Evolutionary conservation across 1,284 basidiomycete species (phyloP).

Genomic region (Apiotrichum gamsii): DNA sequence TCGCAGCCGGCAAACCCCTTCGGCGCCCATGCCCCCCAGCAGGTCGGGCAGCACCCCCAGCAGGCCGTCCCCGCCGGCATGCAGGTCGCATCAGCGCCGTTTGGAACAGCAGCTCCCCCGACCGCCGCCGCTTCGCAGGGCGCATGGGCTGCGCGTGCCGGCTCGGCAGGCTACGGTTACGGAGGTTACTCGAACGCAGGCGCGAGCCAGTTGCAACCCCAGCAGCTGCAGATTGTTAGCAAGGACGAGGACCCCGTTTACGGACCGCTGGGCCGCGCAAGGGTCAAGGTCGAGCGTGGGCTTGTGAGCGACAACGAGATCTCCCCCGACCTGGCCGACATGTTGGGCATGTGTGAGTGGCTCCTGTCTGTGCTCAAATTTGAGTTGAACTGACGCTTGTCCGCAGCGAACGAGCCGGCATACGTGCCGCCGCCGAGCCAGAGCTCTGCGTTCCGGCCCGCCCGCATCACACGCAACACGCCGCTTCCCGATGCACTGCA

Average conservation of each 20-base stretch:
- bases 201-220: slow-evolving; percentile 18
- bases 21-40: neutral
- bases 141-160: no score
- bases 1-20: neutral
- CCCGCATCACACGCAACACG: slow-evolving; percentile 23
- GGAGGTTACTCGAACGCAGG: no score
- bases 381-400: neutral
- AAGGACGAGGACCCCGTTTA: slow-evolving; percentile 41
- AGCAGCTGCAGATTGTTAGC: slow-evolving; percentile 29
- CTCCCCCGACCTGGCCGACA: slow-evolving; percentile 32
- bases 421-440: slow-evolving; percentile 17
- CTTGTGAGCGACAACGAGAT: slow-evolving; percentile 36
- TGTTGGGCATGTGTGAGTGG: slow-evolving; percentile 21
- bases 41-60: no score
- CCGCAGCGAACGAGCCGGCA: slow-evolving; percentile 17
- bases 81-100: neutral
- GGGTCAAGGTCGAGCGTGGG: slow-evolving; percentile 33
- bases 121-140: neutral
- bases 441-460: slow-evolving; percentile 20
- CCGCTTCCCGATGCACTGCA: slow-evolving; percentile 42
- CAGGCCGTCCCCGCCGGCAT: no score
- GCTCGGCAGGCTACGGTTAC: no score
- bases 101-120: neutral
- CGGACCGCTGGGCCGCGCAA: slow-evolving; percentile 34
- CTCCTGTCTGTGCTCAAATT: no score